Evolutionary conservation across 495 filamentous ascomycete genomes (phyloP).

Genomic region (Mytilinidion resinicola): DNA sequence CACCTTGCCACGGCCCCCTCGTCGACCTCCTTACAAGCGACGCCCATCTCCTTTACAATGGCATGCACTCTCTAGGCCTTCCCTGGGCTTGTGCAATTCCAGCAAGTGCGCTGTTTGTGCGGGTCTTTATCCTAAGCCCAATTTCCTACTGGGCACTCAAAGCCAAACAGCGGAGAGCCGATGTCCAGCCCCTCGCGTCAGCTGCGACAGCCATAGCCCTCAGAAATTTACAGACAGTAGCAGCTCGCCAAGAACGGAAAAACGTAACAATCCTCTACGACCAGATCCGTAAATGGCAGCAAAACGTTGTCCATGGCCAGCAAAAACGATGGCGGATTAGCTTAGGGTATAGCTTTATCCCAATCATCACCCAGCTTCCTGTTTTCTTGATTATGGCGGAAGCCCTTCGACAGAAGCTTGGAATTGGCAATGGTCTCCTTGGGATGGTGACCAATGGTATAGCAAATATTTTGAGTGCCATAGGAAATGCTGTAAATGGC

Average conservation of each 20-base stretch:
- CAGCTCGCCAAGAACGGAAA: no score
- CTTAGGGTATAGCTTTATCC: no score
- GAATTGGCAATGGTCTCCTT: constrained; percentile 48
- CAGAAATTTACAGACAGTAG: no score
- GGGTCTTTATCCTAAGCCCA: constrained; percentile 9
- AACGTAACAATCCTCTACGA: no score
- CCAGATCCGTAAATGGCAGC: no score
- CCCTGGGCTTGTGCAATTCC: constrained; percentile 24
- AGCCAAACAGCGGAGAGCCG: constrained; percentile 6
- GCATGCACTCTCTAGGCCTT: constrained; percentile 11
- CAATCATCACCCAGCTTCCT: constrained; percentile 49
- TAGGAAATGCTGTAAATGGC: no score
- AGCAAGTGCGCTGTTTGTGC: constrained; percentile 18
- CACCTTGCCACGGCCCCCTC: constrained; percentile 2
- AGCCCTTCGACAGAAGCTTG: constrained; percentile 57
- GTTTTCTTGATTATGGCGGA: constrained; percentile 66
- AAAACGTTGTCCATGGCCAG: no score
- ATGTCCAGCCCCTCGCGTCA: not conserved
- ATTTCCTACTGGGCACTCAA: not conserved
- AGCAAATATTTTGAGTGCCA: no score
- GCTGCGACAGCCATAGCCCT: no score
- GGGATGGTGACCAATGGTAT: constrained; percentile 33
- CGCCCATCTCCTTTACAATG: constrained; percentile 9
- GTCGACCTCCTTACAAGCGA: constrained; percentile 7
- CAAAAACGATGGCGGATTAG: no score